Percentiles rank a stretch among this genome's conserved stretches.
These are phyloP conservation scores for Quercus lobata DNA, from an alignment of 331 rosid genomes.

Conservation along the genomic window DNA sequence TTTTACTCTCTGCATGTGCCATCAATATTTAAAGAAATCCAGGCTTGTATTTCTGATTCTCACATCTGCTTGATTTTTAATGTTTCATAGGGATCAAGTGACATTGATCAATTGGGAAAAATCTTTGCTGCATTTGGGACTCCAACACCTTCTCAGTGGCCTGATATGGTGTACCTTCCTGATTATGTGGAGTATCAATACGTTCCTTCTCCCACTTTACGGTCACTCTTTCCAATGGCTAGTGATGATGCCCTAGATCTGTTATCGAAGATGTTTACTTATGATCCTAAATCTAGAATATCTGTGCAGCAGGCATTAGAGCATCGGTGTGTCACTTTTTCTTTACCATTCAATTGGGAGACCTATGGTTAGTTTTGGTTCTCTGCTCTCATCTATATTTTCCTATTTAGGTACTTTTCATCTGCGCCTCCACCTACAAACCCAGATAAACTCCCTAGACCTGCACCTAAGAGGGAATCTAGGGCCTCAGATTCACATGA, in stretches of 20 bases:
- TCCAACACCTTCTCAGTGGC: constrained; percentile 91
- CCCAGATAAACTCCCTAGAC: constrained; percentile 89
- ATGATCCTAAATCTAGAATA: constrained; percentile 87
- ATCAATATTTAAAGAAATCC: neutral
- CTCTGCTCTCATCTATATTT: constrained; percentile 17
- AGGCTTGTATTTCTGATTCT: constrained; percentile 11
- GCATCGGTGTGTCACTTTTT: constrained; percentile 59
- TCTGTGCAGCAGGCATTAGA: constrained; percentile 89
- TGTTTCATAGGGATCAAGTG: constrained; percentile 77
- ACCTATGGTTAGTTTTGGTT: neutral
- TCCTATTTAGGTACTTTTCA: constrained; percentile 44
- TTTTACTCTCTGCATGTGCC: constrained; percentile 6
- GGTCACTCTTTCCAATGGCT: constrained; percentile 84
- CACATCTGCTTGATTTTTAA: neutral
- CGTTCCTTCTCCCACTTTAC: constrained; percentile 79
- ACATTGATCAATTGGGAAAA: constrained; percentile 95
- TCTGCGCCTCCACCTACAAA: constrained; percentile 50
- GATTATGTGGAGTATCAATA: constrained; percentile 96
- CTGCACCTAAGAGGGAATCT: constrained; percentile 76
- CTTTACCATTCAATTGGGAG: constrained; percentile 10
- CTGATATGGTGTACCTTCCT: constrained; percentile 82
- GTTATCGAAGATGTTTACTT: constrained; percentile 87
- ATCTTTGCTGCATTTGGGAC: constrained; percentile 95
- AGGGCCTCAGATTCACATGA: constrained; percentile 59
- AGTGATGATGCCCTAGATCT: constrained; percentile 91